A percentile compares a stretch with the other conserved stretches of the same genome.
Conservation (phyloP, 2,329 filamentous ascomycete genomes). For the Xylaria arbuscula region DNA sequence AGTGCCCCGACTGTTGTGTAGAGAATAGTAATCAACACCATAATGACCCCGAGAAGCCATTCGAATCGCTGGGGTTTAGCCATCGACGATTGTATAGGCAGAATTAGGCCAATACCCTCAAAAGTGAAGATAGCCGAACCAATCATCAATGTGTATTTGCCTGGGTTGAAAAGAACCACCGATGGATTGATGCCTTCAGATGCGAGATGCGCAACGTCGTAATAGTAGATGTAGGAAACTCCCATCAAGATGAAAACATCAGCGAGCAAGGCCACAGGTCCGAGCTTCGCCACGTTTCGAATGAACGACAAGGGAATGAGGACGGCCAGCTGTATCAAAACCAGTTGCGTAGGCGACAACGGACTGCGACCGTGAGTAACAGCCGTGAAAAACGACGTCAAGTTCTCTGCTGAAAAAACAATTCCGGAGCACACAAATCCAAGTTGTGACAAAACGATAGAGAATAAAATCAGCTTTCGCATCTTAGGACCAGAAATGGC, state of each 20-base stretch:
- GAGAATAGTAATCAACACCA: slow-evolving; percentile 77
- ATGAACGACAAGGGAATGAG: slow-evolving; percentile 76
- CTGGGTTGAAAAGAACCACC: slow-evolving; percentile 76
- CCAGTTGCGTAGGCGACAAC: slow-evolving; percentile 68
- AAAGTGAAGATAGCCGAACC: slow-evolving; percentile 82
- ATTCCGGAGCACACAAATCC: slow-evolving; percentile 83
- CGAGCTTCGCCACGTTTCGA: slow-evolving; percentile 79
- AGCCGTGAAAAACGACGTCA: slow-evolving; percentile 73
- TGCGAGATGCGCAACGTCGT: slow-evolving; percentile 69
- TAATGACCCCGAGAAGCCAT: slow-evolving; percentile 73
- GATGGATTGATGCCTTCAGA: slow-evolving; percentile 66
- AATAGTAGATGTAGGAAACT: slow-evolving; percentile 78
- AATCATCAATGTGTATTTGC: slow-evolving; percentile 75
- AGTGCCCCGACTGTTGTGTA: slow-evolving; percentile 79
- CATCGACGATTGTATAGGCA: slow-evolving; percentile 83
- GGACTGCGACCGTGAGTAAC: slow-evolving; percentile 63
- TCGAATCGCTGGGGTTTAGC: slow-evolving; percentile 74
- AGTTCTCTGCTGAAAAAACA: slow-evolving; percentile 81
- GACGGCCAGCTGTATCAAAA: slow-evolving; percentile 72
- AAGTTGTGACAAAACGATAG: slow-evolving; percentile 78
- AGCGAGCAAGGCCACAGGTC: slow-evolving; percentile 74
- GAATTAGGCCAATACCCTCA: slow-evolving; percentile 80
- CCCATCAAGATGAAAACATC: slow-evolving; percentile 79
- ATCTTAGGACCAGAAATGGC: slow-evolving; percentile 72
- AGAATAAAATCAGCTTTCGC: slow-evolving; percentile 73